Percentiles rank a stretch among this genome's conserved stretches.
phyloP scores from a whole-genome alignment of 495 filamentous ascomycete genomes.

The Lepidopterella palustris region DNA sequence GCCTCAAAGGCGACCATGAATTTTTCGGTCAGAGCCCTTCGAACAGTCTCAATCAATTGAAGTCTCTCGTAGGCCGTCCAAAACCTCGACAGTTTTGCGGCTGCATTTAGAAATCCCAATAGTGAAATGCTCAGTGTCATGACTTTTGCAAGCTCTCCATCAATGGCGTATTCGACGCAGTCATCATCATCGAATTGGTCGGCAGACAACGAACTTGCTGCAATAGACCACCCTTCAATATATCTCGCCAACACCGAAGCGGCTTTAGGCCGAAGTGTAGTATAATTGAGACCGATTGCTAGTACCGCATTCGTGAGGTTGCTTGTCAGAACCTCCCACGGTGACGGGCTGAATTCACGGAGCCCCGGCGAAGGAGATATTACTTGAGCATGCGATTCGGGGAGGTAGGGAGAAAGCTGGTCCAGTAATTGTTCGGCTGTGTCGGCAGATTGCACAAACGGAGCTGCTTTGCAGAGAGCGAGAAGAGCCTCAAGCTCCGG shows the following conservation, averaged over 20 bases:
- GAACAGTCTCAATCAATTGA: conserved; percentile 59
- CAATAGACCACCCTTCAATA: conserved; percentile 39
- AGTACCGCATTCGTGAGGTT: conserved; percentile 74
- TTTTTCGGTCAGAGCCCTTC: conserved; percentile 66
- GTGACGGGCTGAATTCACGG: conserved; percentile 74
- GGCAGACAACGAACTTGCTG: conserved; percentile 19
- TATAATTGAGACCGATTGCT: conserved; percentile 63
- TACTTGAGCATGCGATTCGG: conserved; percentile 69
- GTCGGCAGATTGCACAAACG: conserved; percentile 56
- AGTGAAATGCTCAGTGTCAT: conserved; percentile 73
- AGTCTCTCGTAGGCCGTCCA: conserved; percentile 69
- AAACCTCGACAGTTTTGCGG: conserved; percentile 65
- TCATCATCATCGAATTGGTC: conserved; percentile 28
- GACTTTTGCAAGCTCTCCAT: conserved; percentile 52
- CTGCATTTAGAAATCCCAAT: conserved; percentile 79
- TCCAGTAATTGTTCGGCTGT: conserved; percentile 65
- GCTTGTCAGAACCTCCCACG: conserved; percentile 79
- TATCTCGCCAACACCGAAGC: conserved; percentile 58
- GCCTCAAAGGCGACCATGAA: conserved; percentile 81
- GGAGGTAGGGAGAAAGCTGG: conserved; percentile 74
- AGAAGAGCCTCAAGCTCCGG: conserved; percentile 85
- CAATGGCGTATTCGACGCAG: conserved; percentile 38
- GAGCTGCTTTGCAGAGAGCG: conserved; percentile 80
- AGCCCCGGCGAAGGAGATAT: conserved; percentile 78
- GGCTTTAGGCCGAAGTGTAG: conserved; percentile 54